phyloP scores from a whole-genome alignment of 1,284 basidiomycete genomes.

The Ustilago tritici region DNA sequence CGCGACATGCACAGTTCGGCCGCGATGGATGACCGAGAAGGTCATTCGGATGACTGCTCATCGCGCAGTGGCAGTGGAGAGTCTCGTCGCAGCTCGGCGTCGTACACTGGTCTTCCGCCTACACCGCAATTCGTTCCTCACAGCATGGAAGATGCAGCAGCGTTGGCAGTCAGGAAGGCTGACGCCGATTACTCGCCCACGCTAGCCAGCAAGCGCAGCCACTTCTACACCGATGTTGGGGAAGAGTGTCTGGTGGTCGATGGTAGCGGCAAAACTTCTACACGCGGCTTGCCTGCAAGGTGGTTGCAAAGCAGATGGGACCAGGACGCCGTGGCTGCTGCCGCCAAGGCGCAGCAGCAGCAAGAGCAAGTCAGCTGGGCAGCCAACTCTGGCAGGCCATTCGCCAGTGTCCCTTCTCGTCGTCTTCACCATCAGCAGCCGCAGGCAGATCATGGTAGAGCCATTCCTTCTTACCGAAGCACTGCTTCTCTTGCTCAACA shows the following conservation, averaged over 20 bases:
- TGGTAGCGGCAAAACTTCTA: constrained; percentile 19
- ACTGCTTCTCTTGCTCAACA: constrained; percentile 30
- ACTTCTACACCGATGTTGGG: constrained; percentile 13
- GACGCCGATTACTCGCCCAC: constrained; percentile 36
- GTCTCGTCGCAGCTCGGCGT: constrained; percentile 51
- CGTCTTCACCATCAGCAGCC: constrained; percentile 22
- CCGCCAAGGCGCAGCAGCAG: constrained; percentile 17
- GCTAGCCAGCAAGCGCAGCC: constrained; percentile 25
- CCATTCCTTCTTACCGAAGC: constrained; percentile 30
- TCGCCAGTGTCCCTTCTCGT: constrained; percentile 21
- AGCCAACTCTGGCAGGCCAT: constrained; percentile 17
- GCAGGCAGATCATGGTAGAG: constrained; percentile 12
- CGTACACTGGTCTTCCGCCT: constrained; percentile 59
- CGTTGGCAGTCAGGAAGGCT: background rate
- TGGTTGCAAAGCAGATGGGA: constrained; percentile 47
- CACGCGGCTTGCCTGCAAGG: constrained; percentile 24
- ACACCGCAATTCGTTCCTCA: constrained; percentile 54
- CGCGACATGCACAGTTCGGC: constrained; percentile 24
- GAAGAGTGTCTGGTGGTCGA: constrained; percentile 22
- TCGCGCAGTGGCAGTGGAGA: constrained; percentile 54
- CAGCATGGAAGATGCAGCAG: constrained; percentile 27
- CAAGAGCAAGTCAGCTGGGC: constrained; percentile 10
- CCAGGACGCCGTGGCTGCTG: constrained; percentile 18
- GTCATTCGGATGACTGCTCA: constrained; percentile 43
- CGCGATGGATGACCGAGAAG: constrained; percentile 42